phyloP scores from a whole-genome alignment of 1,284 basidiomycete genomes.

The Pseudozyma sp. region DNA sequence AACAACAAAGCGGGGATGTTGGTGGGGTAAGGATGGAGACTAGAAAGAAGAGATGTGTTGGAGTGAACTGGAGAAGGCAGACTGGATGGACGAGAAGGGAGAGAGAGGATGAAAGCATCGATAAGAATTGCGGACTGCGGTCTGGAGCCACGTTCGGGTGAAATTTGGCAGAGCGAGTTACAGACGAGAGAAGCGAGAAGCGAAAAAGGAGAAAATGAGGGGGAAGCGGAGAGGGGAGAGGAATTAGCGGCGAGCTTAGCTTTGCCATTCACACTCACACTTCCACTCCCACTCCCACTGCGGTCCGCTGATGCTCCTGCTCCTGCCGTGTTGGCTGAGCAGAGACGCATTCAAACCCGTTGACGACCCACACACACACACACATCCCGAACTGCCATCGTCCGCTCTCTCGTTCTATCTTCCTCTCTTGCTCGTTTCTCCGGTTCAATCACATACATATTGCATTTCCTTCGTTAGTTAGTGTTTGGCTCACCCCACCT shows the following conservation, averaged over 20 bases:
- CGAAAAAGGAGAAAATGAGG: not conserved
- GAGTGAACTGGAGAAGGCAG: not conserved
- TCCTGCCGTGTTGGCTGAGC: not conserved
- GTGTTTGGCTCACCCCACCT: too few species aligned
- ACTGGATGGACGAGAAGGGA: not conserved
- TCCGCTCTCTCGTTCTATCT: too few species aligned
- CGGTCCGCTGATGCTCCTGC: not conserved
- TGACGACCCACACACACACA: too few species aligned
- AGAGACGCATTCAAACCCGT: too few species aligned
- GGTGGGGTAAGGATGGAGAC: constrained; percentile 6
- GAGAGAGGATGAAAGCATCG: constrained; percentile 22
- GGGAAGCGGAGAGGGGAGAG: not conserved
- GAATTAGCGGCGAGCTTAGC: constrained; percentile 6
- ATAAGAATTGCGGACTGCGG: constrained; percentile 45
- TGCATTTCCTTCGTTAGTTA: too few species aligned
- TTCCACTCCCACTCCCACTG: not conserved
- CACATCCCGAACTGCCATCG: too few species aligned
- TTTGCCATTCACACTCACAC: not conserved
- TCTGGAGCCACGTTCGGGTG: constrained; percentile 20
- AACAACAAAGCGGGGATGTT: not conserved
- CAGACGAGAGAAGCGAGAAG: not conserved
- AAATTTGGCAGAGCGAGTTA: not conserved
- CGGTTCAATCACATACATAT: too few species aligned
- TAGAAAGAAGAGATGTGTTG: not conserved
- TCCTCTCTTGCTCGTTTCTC: too few species aligned